These are phyloP conservation scores for Bathelium albidoporum DNA, from an alignment of 495 filamentous ascomycete genomes.

Conservation along the genomic window DNA sequence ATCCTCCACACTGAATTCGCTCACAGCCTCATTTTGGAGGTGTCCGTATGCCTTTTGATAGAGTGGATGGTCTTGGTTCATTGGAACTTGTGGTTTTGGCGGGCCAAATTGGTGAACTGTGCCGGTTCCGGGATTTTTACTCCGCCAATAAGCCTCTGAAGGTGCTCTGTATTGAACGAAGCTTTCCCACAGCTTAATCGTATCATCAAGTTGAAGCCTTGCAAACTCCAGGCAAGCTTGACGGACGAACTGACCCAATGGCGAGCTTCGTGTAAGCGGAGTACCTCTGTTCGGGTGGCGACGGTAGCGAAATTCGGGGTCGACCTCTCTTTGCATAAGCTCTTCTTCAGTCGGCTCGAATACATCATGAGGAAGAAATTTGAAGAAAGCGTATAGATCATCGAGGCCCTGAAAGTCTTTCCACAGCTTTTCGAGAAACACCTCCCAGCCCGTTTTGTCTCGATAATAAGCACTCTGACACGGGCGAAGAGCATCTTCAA, in stretches of 20 bases:
- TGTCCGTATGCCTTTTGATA: constrained; percentile 47
- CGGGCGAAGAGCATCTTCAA: constrained; percentile 29
- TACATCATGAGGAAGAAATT: constrained; percentile 17
- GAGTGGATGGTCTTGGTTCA: constrained; percentile 6
- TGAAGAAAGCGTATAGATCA: constrained; percentile 42
- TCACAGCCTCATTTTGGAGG: constrained; percentile 35
- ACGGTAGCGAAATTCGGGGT: not conserved
- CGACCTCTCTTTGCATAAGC: not conserved
- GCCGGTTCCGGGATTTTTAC: constrained; percentile 22
- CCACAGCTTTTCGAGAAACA: constrained; percentile 78
- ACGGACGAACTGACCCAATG: constrained; percentile 75
- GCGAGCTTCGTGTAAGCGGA: constrained; percentile 52
- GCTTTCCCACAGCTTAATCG: constrained; percentile 62
- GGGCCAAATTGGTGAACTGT: not conserved
- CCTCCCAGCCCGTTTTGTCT: constrained; percentile 73
- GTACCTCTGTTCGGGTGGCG: not conserved
- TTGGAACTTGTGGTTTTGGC: not conserved
- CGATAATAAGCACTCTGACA: constrained; percentile 44
- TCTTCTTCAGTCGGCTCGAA: constrained; percentile 11
- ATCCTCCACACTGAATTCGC: constrained; percentile 60
- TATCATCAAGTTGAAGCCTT: constrained; percentile 66
- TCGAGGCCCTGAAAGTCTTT: constrained; percentile 62
- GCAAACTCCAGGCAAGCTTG: constrained; percentile 69
- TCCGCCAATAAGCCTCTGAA: constrained; percentile 58
- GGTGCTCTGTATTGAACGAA: constrained; percentile 72